Percentiles rank a stretch among this genome's conserved stretches.
phyloP scores from a whole-genome alignment of 2,329 filamentous ascomycete species.

The Nigrospora oryzae region DNA sequence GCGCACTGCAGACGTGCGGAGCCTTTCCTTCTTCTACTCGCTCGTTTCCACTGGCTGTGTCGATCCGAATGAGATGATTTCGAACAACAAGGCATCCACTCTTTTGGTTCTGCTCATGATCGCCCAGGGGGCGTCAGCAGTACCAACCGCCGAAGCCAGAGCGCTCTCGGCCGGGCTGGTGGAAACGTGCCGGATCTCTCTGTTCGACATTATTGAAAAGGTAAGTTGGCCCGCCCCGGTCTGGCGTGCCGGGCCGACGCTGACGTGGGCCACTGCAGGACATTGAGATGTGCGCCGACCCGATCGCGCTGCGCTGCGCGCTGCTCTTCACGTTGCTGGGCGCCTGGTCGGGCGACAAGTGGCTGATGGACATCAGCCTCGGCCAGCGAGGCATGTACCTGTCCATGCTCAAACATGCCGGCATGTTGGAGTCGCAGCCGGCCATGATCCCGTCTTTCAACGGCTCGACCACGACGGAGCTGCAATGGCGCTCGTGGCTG shows the following conservation, averaged over 20 bases:
- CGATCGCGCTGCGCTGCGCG: conserved; percentile 55
- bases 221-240: neutral
- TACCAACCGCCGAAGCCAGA: conserved; percentile 55
- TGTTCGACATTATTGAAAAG: conserved; percentile 60
- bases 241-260: no score
- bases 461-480: conserved; percentile 34
- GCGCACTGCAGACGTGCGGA: conserved; percentile 39
- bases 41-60: conserved; percentile 50
- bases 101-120: conserved; percentile 64
- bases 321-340: conserved; percentile 60
- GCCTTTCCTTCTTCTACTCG: conserved; percentile 58
- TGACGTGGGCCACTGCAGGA: conserved; percentile 35
- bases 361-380: conserved; percentile 72
- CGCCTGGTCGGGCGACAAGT: conserved; percentile 68
- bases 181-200: conserved; percentile 63
- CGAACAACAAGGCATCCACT: conserved; percentile 57
- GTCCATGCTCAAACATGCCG: conserved; percentile 62
- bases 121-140: conserved; percentile 59
- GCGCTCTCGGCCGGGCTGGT: conserved; percentile 58
- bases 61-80: conserved; percentile 59
- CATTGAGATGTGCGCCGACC: conserved; percentile 58
- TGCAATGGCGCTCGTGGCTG: conserved; percentile 56
- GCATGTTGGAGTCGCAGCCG: conserved; percentile 49
- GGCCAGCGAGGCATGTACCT: conserved; percentile 67
- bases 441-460: conserved; percentile 34